Evolutionary conservation across 1,284 basidiomycete genomes (phyloP).

Genomic region (Ganoderma resinaceum): DNA sequence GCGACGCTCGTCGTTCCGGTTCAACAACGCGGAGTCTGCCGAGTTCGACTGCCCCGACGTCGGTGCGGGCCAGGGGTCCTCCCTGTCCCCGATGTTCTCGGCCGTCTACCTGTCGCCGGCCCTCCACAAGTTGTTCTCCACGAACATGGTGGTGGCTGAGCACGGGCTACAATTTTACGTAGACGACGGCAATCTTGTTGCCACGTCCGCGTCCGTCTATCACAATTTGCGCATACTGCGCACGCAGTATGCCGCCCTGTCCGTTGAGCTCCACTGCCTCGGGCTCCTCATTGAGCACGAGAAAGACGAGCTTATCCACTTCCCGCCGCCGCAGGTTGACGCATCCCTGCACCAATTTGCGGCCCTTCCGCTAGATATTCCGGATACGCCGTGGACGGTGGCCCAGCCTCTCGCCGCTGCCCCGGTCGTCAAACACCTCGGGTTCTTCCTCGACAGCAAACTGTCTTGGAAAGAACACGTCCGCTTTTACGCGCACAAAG

Average conservation of each 20-base stretch:
- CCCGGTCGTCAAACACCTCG: not conserved
- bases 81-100: too few species aligned
- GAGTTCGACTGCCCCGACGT: too few species aligned
- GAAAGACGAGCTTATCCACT: not conserved
- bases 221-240: not conserved
- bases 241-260: not conserved
- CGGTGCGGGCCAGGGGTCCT: too few species aligned
- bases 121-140: too few species aligned
- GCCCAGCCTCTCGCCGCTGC: too few species aligned
- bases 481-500: not conserved
- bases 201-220: not conserved
- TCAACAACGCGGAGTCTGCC: too few species aligned
- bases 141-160: too few species aligned
- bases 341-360: too few species aligned
- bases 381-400: too few species aligned
- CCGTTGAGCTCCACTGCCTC: fast-evolving
- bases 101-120: too few species aligned
- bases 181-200: not conserved
- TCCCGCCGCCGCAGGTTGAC: too few species aligned
- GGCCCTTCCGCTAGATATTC: not conserved
- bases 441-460: not conserved
- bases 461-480: not conserved
- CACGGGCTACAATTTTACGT: not conserved
- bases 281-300: not conserved
- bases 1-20: too few species aligned